Evolutionary conservation across 495 filamentous ascomycete species (phyloP), one percentile per base, ranked within the genome.

Genomic region (Penicillium lagena): DNA sequence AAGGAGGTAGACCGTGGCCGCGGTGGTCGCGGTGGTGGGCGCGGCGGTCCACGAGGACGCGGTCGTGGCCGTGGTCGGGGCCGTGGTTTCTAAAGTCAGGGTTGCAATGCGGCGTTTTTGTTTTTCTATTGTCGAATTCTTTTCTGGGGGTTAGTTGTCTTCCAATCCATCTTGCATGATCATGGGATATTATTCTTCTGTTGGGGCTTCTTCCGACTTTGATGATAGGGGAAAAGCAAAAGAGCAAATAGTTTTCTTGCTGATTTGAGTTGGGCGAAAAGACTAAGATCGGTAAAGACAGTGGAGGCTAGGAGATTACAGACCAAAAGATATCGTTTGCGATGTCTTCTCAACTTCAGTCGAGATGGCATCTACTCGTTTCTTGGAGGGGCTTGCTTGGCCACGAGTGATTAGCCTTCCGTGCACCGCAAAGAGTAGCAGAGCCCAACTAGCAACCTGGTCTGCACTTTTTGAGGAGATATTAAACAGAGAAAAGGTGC

Each of bases 1-100:
- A 98, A 98, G 76, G 94, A 98, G 68, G 75, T 81, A 28, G 86
- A 87, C 52, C 70, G 80, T 42, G 83, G 84, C 15, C 72, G 82
- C 12, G 77, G 81, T 49, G 79, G 81, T 37, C 71, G 76, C 46
- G 75, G 77, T 39, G 66, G 76, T 34, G 70, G 85, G 43, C 66
- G 62, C 40, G 51, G 74, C 27, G 86, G 79, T 55, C 71, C 75
- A 48, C 59, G 74, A 39, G 74, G 76, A 31, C 53, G 81, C 7
- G 76, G 83, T 33, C 59, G 83, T 39, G 79, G 86, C 30, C 70
- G 82, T 42, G 85, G 85, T 27, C 64, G 81, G 30, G 77, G 52
- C 1, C 58, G 58, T 47, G 58, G 81, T 10, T 79, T 80, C 56
- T 80, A 74, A 57, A 37, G 1, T 34, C 32, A 7, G 9, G 32